phyloP scores from a whole-genome alignment of 768 basidiomycete species.

The Boletus rufocinnamomeus region DNA sequence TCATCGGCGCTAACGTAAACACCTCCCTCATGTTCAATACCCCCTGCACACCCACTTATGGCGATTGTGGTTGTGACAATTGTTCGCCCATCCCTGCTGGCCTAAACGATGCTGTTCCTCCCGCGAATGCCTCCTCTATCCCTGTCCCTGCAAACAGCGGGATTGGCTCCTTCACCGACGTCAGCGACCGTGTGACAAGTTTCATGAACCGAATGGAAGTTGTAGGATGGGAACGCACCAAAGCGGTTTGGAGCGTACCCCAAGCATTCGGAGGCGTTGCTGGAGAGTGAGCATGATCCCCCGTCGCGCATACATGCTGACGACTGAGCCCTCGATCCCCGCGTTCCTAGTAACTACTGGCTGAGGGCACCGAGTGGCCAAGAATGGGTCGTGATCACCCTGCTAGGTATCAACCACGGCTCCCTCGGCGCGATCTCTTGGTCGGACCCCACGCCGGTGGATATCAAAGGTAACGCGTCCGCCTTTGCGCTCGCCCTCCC shows the following conservation, averaged over 20 bases:
- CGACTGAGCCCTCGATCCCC: background rate
- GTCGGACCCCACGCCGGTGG: constrained; percentile 54
- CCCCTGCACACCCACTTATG: constrained; percentile 61
- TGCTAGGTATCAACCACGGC: constrained; percentile 73
- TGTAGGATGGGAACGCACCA: constrained; percentile 66
- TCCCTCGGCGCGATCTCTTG: constrained; percentile 52
- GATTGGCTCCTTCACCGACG: constrained; percentile 55
- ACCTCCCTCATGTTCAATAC: constrained; percentile 62
- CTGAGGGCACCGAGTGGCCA: constrained; percentile 60
- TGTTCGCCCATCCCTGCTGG: constrained; percentile 52
- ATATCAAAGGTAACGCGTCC: constrained; percentile 57
- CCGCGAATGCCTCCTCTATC: constrained; percentile 18
- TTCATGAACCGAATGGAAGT: constrained; percentile 56
- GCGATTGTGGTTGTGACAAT: constrained; percentile 73
- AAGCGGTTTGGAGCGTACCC: constrained; percentile 76
- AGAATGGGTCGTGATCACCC: constrained; percentile 64
- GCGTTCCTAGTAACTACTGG: constrained; percentile 50
- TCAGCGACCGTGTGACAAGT: constrained; percentile 65
- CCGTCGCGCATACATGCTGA: background rate
- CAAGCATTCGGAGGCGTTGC: constrained; percentile 65
- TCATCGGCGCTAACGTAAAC: constrained; percentile 58
- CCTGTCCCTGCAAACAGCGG: constrained; percentile 27
- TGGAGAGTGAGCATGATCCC: constrained; percentile 32
- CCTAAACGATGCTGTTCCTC: constrained; percentile 29
- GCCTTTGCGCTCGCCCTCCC: constrained; percentile 46